phyloP scores from a whole-genome alignment of 345 rosid species.

The Lumnitzera littorea region DNA sequence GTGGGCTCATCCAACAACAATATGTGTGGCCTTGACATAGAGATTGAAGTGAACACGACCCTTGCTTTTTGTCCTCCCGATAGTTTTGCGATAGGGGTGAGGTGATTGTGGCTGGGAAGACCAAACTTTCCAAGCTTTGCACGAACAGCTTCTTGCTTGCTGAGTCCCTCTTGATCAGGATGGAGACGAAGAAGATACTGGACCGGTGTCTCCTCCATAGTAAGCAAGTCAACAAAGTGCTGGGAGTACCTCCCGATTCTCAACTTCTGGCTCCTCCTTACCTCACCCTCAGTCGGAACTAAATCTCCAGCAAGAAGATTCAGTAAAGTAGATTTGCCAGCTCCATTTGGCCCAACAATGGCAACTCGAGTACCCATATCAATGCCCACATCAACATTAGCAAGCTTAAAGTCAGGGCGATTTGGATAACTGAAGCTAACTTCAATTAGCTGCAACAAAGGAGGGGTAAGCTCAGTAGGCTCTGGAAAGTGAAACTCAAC shows the following conservation, averaged over 20 bases:
- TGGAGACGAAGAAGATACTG: conserved; percentile 92
- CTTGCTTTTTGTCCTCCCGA: conserved; percentile 94
- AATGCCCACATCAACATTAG: conserved; percentile 86
- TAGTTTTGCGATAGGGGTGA: conserved; percentile 75
- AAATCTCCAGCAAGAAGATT: conserved; percentile 94
- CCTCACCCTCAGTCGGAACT: conserved; percentile 75
- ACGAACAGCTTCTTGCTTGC: conserved; percentile 94
- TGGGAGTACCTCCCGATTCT: conserved; percentile 93
- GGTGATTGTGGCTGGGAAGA: conserved; percentile 84
- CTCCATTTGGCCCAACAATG: conserved; percentile 93
- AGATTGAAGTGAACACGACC: conserved; percentile 88
- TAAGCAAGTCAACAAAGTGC: conserved; percentile 87
- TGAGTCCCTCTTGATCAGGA: conserved; percentile 91
- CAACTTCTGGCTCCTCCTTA: conserved; percentile 79
- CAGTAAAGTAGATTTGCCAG: conserved; percentile 86
- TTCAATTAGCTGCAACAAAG: conserved; percentile 81
- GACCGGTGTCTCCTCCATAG: conserved; percentile 90
- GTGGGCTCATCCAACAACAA: conserved; percentile 88
- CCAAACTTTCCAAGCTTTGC: conserved; percentile 96
- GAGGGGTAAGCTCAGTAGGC: conserved; percentile 92
- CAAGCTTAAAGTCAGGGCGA: conserved; percentile 69
- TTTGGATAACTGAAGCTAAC: conserved; percentile 87
- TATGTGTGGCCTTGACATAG: conserved; percentile 92
- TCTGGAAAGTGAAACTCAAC: conserved; percentile 97
- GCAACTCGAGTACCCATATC: conserved; percentile 99